Percentiles rank a stretch among this genome's conserved stretches.
phyloP scores from a whole-genome alignment of 1,284 basidiomycete species.

The Sporisorium graminicola region DNA sequence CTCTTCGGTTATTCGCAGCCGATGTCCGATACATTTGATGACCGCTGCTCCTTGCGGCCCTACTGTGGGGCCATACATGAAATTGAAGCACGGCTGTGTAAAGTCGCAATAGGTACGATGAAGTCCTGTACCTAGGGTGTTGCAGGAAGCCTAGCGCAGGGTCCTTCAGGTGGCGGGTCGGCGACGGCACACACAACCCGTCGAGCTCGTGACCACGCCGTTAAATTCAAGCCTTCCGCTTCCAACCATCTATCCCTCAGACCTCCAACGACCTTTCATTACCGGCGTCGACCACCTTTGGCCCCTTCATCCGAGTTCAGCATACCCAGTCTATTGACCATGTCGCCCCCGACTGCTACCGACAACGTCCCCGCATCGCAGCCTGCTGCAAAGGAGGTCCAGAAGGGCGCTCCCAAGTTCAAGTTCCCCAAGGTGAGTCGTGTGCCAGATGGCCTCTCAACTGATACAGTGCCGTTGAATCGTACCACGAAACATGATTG shows the following conservation, averaged over 20 bases:
- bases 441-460: background rate
- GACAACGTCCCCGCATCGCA: slow-evolving; percentile 44
- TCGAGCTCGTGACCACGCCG: too few relatives aligned
- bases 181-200: background rate
- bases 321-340: background rate
- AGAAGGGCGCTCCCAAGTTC: slow-evolving; percentile 56
- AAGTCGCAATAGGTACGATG: too few relatives aligned
- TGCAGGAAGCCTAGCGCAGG: background rate
- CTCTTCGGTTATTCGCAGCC: background rate
- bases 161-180: too few relatives aligned
- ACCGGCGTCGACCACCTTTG: background rate
- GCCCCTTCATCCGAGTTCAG: background rate
- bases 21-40: background rate
- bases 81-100: too few relatives aligned
- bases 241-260: background rate
- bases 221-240: background rate
- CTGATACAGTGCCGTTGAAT: too few relatives aligned
- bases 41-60: too few relatives aligned
- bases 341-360: slow-evolving; percentile 50
- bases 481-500: too few relatives aligned
- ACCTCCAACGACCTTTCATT: background rate
- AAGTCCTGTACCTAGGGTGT: background rate
- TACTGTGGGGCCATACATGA: too few relatives aligned
- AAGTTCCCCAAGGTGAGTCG: slow-evolving; percentile 47
- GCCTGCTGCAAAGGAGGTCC: slow-evolving; percentile 50